A percentile compares a stretch with the other conserved stretches of the same genome.
Conservation (phyloP, 495 filamentous ascomycete genomes). For the Haplographium delicatum region DNA sequence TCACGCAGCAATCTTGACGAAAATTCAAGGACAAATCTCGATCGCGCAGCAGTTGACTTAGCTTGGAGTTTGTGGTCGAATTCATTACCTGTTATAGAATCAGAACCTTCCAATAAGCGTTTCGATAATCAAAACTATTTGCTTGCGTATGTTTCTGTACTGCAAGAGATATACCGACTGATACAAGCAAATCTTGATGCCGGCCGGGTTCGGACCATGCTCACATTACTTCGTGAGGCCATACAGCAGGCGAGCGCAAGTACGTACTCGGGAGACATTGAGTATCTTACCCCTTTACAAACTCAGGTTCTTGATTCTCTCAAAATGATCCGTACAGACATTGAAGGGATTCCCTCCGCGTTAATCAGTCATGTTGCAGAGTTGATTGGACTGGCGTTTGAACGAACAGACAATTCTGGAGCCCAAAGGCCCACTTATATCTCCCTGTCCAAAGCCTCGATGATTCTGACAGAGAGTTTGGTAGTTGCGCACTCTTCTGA, state of each 20-base stretch:
- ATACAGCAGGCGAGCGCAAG: slow-evolving; percentile 59
- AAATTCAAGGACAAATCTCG: slow-evolving; percentile 40
- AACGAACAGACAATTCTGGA: slow-evolving; percentile 22
- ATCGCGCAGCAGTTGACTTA: slow-evolving; percentile 51
- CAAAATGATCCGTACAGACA: slow-evolving; percentile 64
- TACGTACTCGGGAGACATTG: slow-evolving; percentile 77
- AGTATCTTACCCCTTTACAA: slow-evolving; percentile 76
- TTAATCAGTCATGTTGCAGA: slow-evolving; percentile 64
- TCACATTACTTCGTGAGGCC: slow-evolving; percentile 52
- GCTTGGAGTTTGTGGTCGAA: slow-evolving; percentile 72
- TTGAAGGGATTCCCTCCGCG: slow-evolving; percentile 58
- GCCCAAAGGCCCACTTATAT: slow-evolving; percentile 64
- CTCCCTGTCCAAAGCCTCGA: slow-evolving; percentile 74
- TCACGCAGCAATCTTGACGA: slow-evolving; percentile 43
- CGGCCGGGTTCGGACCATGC: slow-evolving; percentile 56
- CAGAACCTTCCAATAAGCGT: slow-evolving; percentile 39
- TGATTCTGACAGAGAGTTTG: slow-evolving; percentile 61
- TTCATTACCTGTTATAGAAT: slow-evolving; percentile 46
- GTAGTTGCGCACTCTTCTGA: slow-evolving; percentile 58
- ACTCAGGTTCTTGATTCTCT: slow-evolving; percentile 65
- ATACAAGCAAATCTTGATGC: slow-evolving; percentile 57
- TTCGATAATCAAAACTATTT: slow-evolving; percentile 70
- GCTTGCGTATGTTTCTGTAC: slow-evolving; percentile 68
- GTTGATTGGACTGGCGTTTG: slow-evolving; percentile 64
- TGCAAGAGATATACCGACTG: slow-evolving; percentile 78